Conservation (phyloP, 2,329 filamentous ascomycete genomes). For the Aspergillus piperis region DNA sequence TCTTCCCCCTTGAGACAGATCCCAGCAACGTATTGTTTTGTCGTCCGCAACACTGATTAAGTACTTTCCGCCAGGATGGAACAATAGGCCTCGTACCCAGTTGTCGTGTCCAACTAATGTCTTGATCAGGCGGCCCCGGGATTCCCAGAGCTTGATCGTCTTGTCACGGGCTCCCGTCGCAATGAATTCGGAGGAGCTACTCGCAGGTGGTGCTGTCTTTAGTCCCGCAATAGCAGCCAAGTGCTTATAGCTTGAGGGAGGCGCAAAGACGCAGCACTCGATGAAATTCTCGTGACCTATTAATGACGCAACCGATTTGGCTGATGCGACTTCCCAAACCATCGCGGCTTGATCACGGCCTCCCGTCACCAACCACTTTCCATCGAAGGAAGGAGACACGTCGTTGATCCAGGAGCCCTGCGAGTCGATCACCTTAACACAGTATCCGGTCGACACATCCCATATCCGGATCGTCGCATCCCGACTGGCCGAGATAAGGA, state of each 20-base stretch:
- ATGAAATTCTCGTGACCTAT: constrained; percentile 84
- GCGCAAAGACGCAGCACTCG: constrained; percentile 85
- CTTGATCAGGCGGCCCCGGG: constrained; percentile 79
- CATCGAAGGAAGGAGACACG: constrained; percentile 78
- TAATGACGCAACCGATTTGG: constrained; percentile 76
- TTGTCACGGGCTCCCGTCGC: constrained; percentile 90
- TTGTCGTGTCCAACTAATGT: constrained; percentile 88
- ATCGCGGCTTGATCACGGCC: constrained; percentile 78
- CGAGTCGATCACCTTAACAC: constrained; percentile 78
- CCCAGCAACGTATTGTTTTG: constrained; percentile 92
- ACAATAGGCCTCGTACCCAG: constrained; percentile 83
- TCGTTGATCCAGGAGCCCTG: constrained; percentile 87
- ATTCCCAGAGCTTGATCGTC: constrained; percentile 86
- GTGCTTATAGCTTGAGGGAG: constrained; percentile 73
- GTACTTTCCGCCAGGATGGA: constrained; percentile 91
- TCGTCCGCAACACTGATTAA: constrained; percentile 84
- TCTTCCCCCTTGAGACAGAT: constrained; percentile 84
- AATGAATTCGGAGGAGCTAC: constrained; percentile 79
- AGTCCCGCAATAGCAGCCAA: constrained; percentile 75
- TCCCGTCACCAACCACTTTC: constrained; percentile 76
- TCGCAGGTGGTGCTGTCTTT: constrained; percentile 75
- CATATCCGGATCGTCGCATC: constrained; percentile 84
- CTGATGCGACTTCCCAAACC: constrained; percentile 79
- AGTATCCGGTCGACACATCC: constrained; percentile 90
- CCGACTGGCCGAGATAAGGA: constrained; percentile 80